Evolutionary conservation across 495 filamentous ascomycete species (phyloP), one percentile per base, ranked within the genome.

Genomic region (Aspergillus nanangensis): DNA sequence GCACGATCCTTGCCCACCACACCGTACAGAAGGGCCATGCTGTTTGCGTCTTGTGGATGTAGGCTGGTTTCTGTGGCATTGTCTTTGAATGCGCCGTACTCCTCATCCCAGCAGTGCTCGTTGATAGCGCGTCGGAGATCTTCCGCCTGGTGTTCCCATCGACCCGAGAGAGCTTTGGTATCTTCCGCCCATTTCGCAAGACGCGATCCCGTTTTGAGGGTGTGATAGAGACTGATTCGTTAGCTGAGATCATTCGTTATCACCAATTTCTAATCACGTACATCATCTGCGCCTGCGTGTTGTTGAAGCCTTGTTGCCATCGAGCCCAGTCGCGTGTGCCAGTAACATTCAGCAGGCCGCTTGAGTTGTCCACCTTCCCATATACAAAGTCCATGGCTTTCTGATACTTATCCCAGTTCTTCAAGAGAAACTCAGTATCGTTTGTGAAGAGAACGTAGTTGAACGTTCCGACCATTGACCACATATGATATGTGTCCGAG

Each of bases 401-500:
- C 22, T 67, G 53, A 53, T 80, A 83, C 14, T 63, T 64, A 3
- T 60, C 44, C 77, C 77, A 82, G 43, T 75, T 77, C 18, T 61
- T 29, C 20, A 41, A 41, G 8, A 81, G 55, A 48, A 79, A 83
- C 13, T 61, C 56, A 10, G 67, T 69, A 44, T 83, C 76, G 32
- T 76, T 71, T 5, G 77, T 80, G 51, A 70, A 81, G 9, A 84
- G 66, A 37, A 78, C 60, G 48, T 83, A 84, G 42, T 82, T 80
- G 53, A 80, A 81, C 9, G 76, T 81, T 15, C 80, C 79, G 32
- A 82, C 75, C 68, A 84, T 75, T 4, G 74, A 71, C 71, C 75
- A 78, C 74, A 82, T 79, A 50, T 84, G 80, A 54, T 84, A 84
- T 8, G 79, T 82, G 50, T 81, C 80, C 38, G 75, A 77, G 27